Percentiles rank a stretch among this genome's conserved stretches.
These are phyloP conservation scores for Lachancea quebecensis DNA, from an alignment of 805 yeast genomes.

Conservation along the genomic window DNA sequence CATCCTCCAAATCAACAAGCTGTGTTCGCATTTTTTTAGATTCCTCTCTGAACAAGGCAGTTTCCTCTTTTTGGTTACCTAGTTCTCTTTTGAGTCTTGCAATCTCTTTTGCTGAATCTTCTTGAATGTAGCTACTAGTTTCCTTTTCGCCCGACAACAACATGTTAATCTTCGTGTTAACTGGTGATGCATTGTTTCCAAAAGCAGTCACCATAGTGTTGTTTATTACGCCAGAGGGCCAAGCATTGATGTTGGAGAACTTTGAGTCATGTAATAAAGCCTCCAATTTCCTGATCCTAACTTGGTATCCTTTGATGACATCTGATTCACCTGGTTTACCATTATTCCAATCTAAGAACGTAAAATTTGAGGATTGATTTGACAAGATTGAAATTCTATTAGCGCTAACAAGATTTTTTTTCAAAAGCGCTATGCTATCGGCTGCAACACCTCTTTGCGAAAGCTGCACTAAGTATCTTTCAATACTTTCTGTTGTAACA, in stretches of 20 bases:
- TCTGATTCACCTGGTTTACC: slow-evolving; percentile 1
- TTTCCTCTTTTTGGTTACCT: slow-evolving; percentile 5
- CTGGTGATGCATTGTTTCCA: slow-evolving; percentile 12
- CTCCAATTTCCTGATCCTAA: slow-evolving; percentile 70
- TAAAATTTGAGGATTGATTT: neutral
- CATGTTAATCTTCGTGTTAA: slow-evolving; percentile 12
- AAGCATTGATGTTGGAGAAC: slow-evolving; percentile 44
- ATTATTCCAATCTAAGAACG: neutral
- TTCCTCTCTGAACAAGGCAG: neutral
- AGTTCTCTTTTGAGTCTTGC: slow-evolving; percentile 6
- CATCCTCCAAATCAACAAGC: slow-evolving; percentile 20
- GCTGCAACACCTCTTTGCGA: slow-evolving; percentile 25
- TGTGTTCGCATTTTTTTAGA: slow-evolving; percentile 3
- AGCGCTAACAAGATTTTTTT: slow-evolving; percentile 32
- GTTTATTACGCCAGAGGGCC: slow-evolving; percentile 38
- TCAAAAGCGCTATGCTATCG: slow-evolving; percentile 33
- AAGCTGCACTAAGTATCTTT: slow-evolving; percentile 34
- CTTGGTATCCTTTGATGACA: slow-evolving; percentile 52
- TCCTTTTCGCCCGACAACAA: slow-evolving; percentile 1
- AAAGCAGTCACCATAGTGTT: slow-evolving; percentile 11
- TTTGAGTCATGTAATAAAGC: slow-evolving; percentile 69
- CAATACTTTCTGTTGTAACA: slow-evolving; percentile 26
- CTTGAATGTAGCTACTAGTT: neutral
- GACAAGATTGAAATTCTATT: slow-evolving; percentile 7
- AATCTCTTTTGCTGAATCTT: neutral